Evolutionary conservation across 306 rosid genomes (phyloP), one percentile per base, ranked within the genome.

Genomic region (Cicer yamashitae): DNA sequence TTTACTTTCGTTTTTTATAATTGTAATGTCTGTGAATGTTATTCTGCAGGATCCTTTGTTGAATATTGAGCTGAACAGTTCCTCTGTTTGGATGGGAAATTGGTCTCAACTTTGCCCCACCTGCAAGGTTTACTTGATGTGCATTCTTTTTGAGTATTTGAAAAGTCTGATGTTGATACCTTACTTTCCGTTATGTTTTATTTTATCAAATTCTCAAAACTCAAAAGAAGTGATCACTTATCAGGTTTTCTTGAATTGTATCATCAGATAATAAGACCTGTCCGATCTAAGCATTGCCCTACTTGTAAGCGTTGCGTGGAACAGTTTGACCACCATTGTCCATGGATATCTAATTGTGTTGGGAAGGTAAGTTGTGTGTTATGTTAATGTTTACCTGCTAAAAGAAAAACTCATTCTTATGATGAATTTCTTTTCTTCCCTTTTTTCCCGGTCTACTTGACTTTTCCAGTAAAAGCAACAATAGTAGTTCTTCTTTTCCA

Each of bases 51-150:
- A 91, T 81, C 92, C 88, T 51, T 83, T 92, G 67, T 85, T 89
- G 88, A 87, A 88, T 73, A 91, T 94, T 76, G 96, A 91, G 76
- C 77, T 87, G 79, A 89, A 89, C 84, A 85, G 74, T 65, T 86
- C 97, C 76, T 77, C 94, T 34, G 88, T 86, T 58, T 94, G 96
- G 98, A 75, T 54, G 54, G 98, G 98, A 80, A 91, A 94, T 80
- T 94, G 98, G 98, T 94, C 98, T 81, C 98, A 94, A 81, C 91
- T 94, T 74, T 91, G 98, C 70, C 98, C 97, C 62, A 90, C 98
- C 70, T 91, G 98, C 96, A 94, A 91, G 98, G 97, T 94, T 84
- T 74, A 52, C 71, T 69, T 53, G 12, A 48, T 67, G 34, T 77
- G 75, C 58, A 85, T 54, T 76, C 71, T 30, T 71, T 74, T 73